These are phyloP conservation scores for Pholiota molesta DNA, from an alignment of 768 basidiomycete genomes.

Conservation along the genomic window DNA sequence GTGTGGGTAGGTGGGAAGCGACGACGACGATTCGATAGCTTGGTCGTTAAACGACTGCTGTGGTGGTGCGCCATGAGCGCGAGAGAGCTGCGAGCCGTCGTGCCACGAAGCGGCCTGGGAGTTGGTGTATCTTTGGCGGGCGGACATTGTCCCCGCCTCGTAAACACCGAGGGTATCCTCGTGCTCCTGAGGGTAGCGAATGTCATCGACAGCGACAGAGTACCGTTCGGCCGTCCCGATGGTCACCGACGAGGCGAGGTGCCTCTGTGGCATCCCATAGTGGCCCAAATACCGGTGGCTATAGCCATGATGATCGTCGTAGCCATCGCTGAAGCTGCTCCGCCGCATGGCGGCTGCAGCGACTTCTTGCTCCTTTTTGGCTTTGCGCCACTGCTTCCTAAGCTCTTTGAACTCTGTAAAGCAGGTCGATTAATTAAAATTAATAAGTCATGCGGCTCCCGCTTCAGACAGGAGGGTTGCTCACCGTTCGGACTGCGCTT, in stretches of 20 bases:
- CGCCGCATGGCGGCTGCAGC: conserved; percentile 35
- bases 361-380: conserved; percentile 74
- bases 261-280: conserved; percentile 29
- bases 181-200: conserved; percentile 35
- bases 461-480: conserved; percentile 29
- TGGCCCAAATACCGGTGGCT: conserved; percentile 31
- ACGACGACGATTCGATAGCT: conserved; percentile 23
- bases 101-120: conserved; percentile 40
- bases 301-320: conserved; percentile 32
- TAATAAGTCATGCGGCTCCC: conserved; percentile 13
- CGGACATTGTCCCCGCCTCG: conserved; percentile 18
- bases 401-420: conserved; percentile 94
- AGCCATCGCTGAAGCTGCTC: conserved; percentile 34
- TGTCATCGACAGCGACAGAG: conserved; percentile 32
- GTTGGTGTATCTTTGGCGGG: conserved; percentile 33
- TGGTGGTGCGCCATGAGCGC: conserved; percentile 16
- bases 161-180: conserved; percentile 33
- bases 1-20: conserved; percentile 24
- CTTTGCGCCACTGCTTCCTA: conserved; percentile 93
- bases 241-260: conserved; percentile 32
- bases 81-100: conserved; percentile 22
- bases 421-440: conserved; percentile 20
- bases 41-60: conserved; percentile 12
- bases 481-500: conserved; percentile 90
- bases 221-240: conserved; percentile 33